Evolutionary conservation across 1,139 yeast species (phyloP).

Genomic region (Blastobotrys illinoisensis): DNA sequence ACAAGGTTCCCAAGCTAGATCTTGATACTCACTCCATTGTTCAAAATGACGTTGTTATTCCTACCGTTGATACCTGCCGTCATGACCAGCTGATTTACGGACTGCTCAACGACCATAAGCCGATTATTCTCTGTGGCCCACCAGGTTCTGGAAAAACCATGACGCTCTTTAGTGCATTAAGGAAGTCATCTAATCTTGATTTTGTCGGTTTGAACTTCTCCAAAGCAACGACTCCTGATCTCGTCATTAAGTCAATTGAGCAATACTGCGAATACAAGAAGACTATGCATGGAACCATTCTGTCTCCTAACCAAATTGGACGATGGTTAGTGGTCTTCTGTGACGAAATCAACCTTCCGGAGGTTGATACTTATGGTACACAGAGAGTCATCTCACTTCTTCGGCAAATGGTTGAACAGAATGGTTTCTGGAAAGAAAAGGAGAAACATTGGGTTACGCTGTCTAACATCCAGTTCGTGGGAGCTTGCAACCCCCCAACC

Average conservation of each 20-base stretch:
- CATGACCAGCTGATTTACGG: slow-evolving; percentile 60
- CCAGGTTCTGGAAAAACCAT: slow-evolving; percentile 98
- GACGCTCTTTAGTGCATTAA: slow-evolving; percentile 69
- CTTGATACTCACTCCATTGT: slow-evolving; percentile 61
- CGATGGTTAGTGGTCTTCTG: slow-evolving; percentile 82
- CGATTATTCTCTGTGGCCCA: slow-evolving; percentile 84
- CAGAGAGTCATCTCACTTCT: slow-evolving; percentile 71
- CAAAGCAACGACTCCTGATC: slow-evolving; percentile 65
- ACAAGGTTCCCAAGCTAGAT: slow-evolving; percentile 42
- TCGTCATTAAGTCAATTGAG: slow-evolving; percentile 61
- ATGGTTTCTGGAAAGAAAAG: slow-evolving; percentile 70
- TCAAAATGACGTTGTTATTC: slow-evolving; percentile 61
- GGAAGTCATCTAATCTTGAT: slow-evolving; percentile 53
- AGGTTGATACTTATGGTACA: slow-evolving; percentile 65
- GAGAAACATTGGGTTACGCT: slow-evolving; percentile 63
- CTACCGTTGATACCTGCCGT: slow-evolving; percentile 71
- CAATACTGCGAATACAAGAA: slow-evolving; percentile 63
- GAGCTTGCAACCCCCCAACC: slow-evolving; percentile 89
- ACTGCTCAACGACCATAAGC: slow-evolving; percentile 51
- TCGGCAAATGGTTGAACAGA: slow-evolving; percentile 66
- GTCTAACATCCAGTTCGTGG: slow-evolving; percentile 73
- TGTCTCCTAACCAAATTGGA: slow-evolving; percentile 59
- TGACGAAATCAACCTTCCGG: slow-evolving; percentile 87
- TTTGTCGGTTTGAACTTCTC: slow-evolving; percentile 75
- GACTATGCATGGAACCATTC: slow-evolving; percentile 45